Evolutionary conservation across 1,284 basidiomycete species (phyloP), one percentile per base, ranked within the genome.

Genomic region (Phlebopus sp.): DNA sequence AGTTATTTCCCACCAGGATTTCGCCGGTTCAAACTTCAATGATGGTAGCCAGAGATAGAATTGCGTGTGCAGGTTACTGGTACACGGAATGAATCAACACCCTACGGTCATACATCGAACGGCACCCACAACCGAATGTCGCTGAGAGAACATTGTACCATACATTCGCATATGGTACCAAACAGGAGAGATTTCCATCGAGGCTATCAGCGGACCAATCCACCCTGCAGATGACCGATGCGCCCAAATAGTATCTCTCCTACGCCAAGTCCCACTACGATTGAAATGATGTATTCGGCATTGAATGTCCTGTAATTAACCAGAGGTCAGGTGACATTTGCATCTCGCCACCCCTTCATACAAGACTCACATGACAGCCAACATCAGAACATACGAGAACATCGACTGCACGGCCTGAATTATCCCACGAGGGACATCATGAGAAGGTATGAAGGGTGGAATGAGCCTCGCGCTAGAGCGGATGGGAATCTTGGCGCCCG

Each of bases 171-270:
- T 17, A 2, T 17, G 29, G 38, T 34, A 23, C 2, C 6, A n/a
- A 14, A n/a, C 14, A 3, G 9, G 13, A 4, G 11, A 13, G 25
- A 38, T 13, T 23, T 7, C 21, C 9, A 25, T 9, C 6, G 17
- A 17, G 18, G 13, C 2, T n/a, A 38, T 27, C 14, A 39, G 5
- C 27, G n/a, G 11, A n/a, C 21, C 31, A 42, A 19, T 23, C 42
- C 43, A 40, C 38, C 52, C 39, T 46, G 53, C 57, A 50, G 46
- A 50, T 50, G 67, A 43, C 67, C 72, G 25, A 75, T 56, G 46
- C 82, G 72, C 8, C 86, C 85, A 59, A 87, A 86, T 34, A 83
- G 44, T 13, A 79, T 64, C 64, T 89, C 87, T 29, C 86, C 86
- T 31, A 82, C 59, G 14, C 78, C 82, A 30, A 84, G 63, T 7